Evolutionary conservation across 164 flowering plant genomes (phyloP).

Genomic region (Tinospora cordifolia): DNA sequence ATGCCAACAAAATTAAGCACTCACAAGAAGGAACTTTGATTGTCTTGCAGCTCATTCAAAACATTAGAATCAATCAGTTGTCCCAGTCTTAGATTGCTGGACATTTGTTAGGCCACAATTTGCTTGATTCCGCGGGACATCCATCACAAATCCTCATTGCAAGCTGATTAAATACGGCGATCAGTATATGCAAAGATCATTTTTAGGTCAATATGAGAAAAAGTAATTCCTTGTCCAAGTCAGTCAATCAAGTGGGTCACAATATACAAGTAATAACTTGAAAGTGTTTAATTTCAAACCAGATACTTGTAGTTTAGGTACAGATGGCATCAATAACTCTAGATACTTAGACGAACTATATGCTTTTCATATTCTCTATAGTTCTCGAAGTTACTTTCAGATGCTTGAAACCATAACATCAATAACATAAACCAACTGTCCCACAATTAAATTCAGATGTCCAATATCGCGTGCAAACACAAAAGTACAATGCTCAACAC

Average conservation of each 20-base stretch:
- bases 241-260: neutral
- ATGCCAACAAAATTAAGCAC: neutral
- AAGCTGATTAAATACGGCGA: slow-evolving; percentile 14
- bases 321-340: no score
- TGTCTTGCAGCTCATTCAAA: slow-evolving; percentile 4
- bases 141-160: slow-evolving; percentile 11
- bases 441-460: no score
- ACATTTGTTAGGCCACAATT: neutral
- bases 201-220: neutral
- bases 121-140: slow-evolving; percentile 5
- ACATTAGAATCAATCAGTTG: neutral
- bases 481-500: no score
- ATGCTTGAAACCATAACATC: no score
- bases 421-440: no score
- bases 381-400: no score
- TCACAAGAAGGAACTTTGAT: neutral
- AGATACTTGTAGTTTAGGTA: no score
- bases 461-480: no score
- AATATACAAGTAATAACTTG: no score
- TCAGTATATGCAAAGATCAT: neutral
- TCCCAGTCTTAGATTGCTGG: neutral
- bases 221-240: neutral
- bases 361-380: no score
- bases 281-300: no score
- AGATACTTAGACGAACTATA: no score